These are phyloP conservation scores for Carnegiea gigantea DNA, from an alignment of 179 eudicot genomes.

Conservation along the genomic window DNA sequence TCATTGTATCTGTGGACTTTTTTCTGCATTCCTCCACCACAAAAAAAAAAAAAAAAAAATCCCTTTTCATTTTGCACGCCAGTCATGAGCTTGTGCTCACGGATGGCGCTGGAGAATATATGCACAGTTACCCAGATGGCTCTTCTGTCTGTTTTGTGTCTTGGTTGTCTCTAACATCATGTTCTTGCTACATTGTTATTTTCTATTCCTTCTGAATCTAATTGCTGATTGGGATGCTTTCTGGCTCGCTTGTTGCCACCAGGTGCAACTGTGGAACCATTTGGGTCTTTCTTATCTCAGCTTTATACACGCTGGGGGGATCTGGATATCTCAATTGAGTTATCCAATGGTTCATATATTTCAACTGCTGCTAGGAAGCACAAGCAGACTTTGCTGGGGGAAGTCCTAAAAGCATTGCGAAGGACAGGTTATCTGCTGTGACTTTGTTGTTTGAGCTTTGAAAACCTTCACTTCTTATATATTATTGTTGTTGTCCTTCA, in stretches of 20 bases:
- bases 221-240: neutral
- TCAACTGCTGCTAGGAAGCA: constrained; percentile 62
- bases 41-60: neutral
- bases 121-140: neutral
- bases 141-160: neutral
- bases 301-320: constrained; percentile 94
- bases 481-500: neutral
- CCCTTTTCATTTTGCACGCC: neutral
- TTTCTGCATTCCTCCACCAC: neutral
- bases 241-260: constrained; percentile 23
- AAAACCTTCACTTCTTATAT: neutral
- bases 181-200: constrained; percentile 1
- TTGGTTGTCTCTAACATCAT: neutral
- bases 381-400: constrained; percentile 64
- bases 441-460: neutral
- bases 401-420: constrained; percentile 56
- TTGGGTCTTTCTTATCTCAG: constrained; percentile 92
- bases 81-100: neutral
- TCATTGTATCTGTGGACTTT: neutral
- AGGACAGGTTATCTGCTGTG: constrained; percentile 51
- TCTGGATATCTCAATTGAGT: constrained; percentile 85
- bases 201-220: neutral
- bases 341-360: constrained; percentile 63
- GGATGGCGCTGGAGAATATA: neutral
- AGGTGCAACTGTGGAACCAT: constrained; percentile 99